Evolutionary conservation across 768 basidiomycete genomes (phyloP), one percentile per base, ranked within the genome.

Genomic region (Leccinum truebloodii): DNA sequence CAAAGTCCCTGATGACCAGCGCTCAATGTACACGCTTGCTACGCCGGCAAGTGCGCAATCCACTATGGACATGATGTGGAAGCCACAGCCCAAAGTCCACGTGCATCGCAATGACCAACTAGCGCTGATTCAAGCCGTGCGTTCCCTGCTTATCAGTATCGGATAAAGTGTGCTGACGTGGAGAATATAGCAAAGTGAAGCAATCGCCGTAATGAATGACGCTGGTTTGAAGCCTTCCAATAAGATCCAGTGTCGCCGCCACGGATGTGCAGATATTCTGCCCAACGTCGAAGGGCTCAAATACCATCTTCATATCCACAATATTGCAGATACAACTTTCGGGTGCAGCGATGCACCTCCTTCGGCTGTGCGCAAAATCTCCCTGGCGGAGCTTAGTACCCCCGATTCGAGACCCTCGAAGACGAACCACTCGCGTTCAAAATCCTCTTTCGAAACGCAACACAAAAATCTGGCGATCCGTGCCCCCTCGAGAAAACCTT

Each of bases 281-380:
- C 68, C 71, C 6, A 72, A 75, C 54, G 74, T 78, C 57, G 77
- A 77, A 62, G 79, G 80, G 20, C 75, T 85, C 53, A 79, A 78
- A 64, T 82, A 76, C 65, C 84, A 85, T 65, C 69, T 85, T 22
- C 83, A 86, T 63, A 81, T 85, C 52, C 85, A 85, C 68, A 80
- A 83, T 63, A 78, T 85, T 34, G 74, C 77, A 34, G 80, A 82
- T 56, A 28, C 12, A 7, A 41, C 51, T 34, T 5, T 39, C 16
- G 22, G 14, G 55, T 18, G 34, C 32, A n/a, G 20, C 13, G 28
- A 52, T 54, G 1, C n/a, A 28, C 10, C 34, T 4, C 7, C 46
- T 49, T 53, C 49, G n/a, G 1, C 35, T 54, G 24, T 52, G 2
- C 37, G 24, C 34, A 55, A 55, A 37, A 37, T 46, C 30, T 59